Evolutionary conservation across 164 flowering plant genomes (phyloP), one percentile per base, ranked within the genome.

Genomic region (Euptelea pleiosperma): DNA sequence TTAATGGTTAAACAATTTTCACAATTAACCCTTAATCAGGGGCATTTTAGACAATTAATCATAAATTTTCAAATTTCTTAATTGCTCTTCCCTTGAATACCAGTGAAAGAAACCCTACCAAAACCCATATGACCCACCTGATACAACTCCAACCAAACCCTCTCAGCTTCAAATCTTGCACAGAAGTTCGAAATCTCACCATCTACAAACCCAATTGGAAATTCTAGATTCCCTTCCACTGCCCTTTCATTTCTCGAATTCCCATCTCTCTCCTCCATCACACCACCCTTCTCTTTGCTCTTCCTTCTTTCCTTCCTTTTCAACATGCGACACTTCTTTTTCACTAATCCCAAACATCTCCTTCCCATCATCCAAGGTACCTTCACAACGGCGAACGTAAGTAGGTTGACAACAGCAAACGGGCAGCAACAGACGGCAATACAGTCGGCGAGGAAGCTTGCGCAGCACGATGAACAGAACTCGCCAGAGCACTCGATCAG

Each of bases 361-460:
- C 69, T 65, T 29, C 84, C 86, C 60, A 84, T 53, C 80, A 57
- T 74, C 69, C 70, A 84, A 3, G 96, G 96, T 3, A 81, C 70
- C 62, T 79, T 82, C 0, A 88, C 69, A 31, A 88, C 71, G 0
- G 86, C 81, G 2, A 88, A 73, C 2, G 82, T 70, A 3, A 86
- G 43, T 3, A 84, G 57, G 54, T 73, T 78, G 9, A 84, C 66
- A 48, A 86, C 64, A 1, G 87, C 90, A 62, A 85, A 83, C 0
- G 96, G 96, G 42, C 96, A 89, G 73, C 90, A 89, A 45, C 92
- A 89, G 8, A 89, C 53, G 0, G 96, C 96, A n/a, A 85, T 83
- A 60, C 92, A 84, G 67, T 85, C 92, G 0, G 92, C 96, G 9
- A 86, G 51, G 51, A 72, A 8, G 2, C 76, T 83, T 3, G 82